phyloP scores from a whole-genome alignment of 2,329 filamentous ascomycete species.

The Rhynchosporium secalis region DNA sequence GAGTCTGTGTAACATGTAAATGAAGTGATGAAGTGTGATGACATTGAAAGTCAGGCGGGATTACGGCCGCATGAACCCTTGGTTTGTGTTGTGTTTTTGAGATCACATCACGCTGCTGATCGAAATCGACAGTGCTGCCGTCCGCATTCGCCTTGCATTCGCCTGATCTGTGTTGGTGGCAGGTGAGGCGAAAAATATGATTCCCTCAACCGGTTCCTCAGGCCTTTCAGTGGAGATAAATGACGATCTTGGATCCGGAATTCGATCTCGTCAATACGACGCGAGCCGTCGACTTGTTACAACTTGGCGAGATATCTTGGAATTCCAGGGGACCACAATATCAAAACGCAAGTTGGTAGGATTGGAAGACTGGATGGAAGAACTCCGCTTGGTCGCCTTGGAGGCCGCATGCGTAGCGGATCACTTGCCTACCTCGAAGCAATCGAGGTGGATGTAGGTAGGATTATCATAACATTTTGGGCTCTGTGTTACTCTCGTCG shows the following conservation, averaged over 20 bases:
- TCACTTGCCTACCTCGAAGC: neutral
- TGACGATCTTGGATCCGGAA: slow-evolving; percentile 7
- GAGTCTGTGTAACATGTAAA: neutral
- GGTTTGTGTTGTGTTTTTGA: neutral
- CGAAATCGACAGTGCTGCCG: neutral
- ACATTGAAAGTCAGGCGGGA: neutral
- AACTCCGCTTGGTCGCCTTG: slow-evolving; percentile 12
- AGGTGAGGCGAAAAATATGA: slow-evolving; percentile 6
- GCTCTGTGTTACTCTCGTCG: neutral
- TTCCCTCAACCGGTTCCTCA: slow-evolving; percentile 10
- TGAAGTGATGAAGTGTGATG: neutral
- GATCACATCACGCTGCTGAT: neutral
- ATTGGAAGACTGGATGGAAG: neutral
- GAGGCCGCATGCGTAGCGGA: slow-evolving; percentile 4
- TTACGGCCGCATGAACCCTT: neutral
- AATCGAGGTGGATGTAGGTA: neutral
- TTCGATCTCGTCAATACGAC: slow-evolving; percentile 2
- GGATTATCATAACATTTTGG: neutral
- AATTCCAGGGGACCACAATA: neutral
- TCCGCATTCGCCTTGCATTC: neutral
- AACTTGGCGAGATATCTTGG: neutral
- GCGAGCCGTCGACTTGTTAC: neutral
- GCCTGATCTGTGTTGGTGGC: neutral
- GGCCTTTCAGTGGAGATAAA: neutral
- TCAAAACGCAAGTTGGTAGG: neutral